phyloP scores from a whole-genome alignment of 495 filamentous ascomycete genomes.

The Stereocaulon alpinum region DNA sequence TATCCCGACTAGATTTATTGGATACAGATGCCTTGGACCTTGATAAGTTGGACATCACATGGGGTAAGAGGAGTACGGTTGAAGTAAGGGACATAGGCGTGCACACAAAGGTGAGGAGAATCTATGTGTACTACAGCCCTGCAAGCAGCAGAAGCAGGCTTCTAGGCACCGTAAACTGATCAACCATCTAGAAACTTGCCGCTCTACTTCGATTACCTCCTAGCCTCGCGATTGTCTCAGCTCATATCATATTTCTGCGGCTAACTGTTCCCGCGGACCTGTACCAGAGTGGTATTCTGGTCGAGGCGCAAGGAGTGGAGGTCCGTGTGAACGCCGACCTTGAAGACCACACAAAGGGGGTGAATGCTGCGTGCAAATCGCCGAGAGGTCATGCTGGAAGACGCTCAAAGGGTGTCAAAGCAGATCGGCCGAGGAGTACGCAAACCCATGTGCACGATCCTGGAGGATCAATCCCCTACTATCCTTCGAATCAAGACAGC shows the following conservation, averaged over 20 bases:
- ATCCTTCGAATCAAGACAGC: slow-evolving; percentile 11
- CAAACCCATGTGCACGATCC: slow-evolving; percentile 19
- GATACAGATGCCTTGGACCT: slow-evolving; percentile 72
- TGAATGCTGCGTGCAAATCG: not conserved
- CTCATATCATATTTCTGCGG: slow-evolving; percentile 57
- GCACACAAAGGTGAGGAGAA: slow-evolving; percentile 51
- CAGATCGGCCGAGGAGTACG: slow-evolving; percentile 10
- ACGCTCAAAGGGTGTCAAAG: slow-evolving; percentile 5
- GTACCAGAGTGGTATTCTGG: slow-evolving; percentile 63
- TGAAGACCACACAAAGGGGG: not conserved
- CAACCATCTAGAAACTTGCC: slow-evolving; percentile 54
- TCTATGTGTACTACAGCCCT: not conserved
- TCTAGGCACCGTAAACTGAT: slow-evolving; percentile 18
- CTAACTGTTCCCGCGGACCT: slow-evolving; percentile 75
- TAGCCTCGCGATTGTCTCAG: slow-evolving; percentile 56
- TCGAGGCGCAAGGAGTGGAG: slow-evolving; percentile 68
- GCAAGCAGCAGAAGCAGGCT: not conserved
- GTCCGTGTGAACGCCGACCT: slow-evolving; percentile 34
- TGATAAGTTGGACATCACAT: slow-evolving; percentile 66
- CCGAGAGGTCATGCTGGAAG: not conserved
- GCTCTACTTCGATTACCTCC: slow-evolving; percentile 60
- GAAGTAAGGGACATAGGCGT: slow-evolving; percentile 76
- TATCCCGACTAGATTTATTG: slow-evolving; percentile 69
- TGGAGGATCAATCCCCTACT: slow-evolving; percentile 2
- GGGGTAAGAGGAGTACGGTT: slow-evolving; percentile 64